Evolutionary conservation across 352 stramenopile genomes (phyloP), one percentile per base, ranked within the genome.

Genomic region (Globisporangium barbulae): DNA sequence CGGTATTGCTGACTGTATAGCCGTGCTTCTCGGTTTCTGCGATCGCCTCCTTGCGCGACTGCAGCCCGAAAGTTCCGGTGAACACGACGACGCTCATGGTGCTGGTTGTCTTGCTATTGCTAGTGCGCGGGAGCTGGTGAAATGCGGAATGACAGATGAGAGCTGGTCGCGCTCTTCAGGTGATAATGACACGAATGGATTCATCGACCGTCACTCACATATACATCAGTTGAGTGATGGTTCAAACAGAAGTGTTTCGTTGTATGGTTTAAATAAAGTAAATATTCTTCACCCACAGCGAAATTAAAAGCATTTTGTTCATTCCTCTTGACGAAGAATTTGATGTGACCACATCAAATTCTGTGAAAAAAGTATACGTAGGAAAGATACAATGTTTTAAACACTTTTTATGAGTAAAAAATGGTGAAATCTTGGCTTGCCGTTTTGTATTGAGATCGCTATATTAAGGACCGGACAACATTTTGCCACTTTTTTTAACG

Each of bases 71-170:
- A 61, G 65, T 71, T n/a, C 79, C 76, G 15, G 76, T 83, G 65
- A 89, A 89, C 52, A 89, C 77, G 15, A 89, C 75, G 3, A 75
- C 61, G 17, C 64, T 63, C 22, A 13, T 63, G 33, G 33, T 10
- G 33, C 5, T 37, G 33, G 6, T 5, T 37, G 21, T 31, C n/a
- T n/a, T 63, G 39, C 3, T 25, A 22, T 35, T 30, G 47, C 37
- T 53, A 22, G 47, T n/a, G 48, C 13, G 25, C 3, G 28, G 22
- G 49, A 39, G 49, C 28, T 39, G 49, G 49, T 55, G 3, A 39
- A 25, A 25, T 22, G 49, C 19, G 28, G 28, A 55, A 25, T 55
- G 49, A 39, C 22, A 10, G 21, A 17, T 52, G 9, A 2, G 9
- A 30, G 7, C 13, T 30, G 21, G 7, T 22, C 42, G 6, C 9